These are phyloP conservation scores for Neurospora pannonica DNA, from an alignment of 495 filamentous ascomycete species.

Conservation along the genomic window DNA sequence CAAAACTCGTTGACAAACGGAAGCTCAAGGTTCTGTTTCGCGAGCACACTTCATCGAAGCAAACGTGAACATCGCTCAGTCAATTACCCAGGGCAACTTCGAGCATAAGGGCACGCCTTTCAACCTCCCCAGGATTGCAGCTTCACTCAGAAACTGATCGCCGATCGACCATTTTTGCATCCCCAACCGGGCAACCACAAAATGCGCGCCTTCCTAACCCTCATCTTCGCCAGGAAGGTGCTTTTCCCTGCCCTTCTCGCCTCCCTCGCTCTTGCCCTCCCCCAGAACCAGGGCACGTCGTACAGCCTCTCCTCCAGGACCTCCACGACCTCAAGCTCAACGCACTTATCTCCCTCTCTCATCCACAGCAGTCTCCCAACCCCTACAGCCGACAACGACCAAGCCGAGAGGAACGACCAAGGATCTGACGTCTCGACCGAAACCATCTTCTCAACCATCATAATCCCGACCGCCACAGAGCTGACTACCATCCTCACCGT, in stretches of 20 bases:
- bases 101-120: background rate
- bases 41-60: background rate
- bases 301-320: background rate
- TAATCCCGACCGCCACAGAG: background rate
- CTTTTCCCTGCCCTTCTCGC: no score
- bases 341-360: background rate
- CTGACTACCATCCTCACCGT: background rate
- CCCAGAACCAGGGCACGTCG: background rate
- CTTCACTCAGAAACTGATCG: background rate
- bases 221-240: background rate
- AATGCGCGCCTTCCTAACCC: background rate
- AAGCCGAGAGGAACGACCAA: background rate
- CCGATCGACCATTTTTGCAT: background rate
- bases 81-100: background rate
- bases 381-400: background rate
- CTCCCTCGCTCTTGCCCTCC: background rate
- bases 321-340: background rate
- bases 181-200: background rate
- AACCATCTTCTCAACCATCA: background rate
- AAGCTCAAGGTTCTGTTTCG: background rate
- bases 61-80: background rate
- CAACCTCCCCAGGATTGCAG: background rate
- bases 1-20: background rate
- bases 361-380: background rate
- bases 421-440: background rate